Conservation (phyloP, 2,329 filamentous ascomycete genomes). For the Aschersonia sp. region DNA sequence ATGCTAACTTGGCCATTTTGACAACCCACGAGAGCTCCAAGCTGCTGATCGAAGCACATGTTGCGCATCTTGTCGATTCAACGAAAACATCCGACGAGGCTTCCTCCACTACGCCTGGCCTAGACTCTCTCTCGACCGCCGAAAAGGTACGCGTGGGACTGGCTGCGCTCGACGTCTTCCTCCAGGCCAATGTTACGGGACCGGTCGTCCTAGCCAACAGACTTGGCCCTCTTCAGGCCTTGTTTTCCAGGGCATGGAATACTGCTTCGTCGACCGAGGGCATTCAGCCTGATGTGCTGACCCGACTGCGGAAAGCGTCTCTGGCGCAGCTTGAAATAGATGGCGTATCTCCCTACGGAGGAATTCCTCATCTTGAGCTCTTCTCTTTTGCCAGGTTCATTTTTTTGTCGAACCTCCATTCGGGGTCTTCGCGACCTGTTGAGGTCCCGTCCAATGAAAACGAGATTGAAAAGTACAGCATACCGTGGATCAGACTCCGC, state of each 20-base stretch:
- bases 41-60: constrained; percentile 3
- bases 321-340: constrained; percentile 62
- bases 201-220: constrained; percentile 44
- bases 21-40: constrained; percentile 3
- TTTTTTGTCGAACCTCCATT: constrained; percentile 17
- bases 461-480: constrained; percentile 25
- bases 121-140: constrained; percentile 1
- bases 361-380: constrained; percentile 73
- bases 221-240: constrained; percentile 14
- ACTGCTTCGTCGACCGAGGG: background rate
- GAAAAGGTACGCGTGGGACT: constrained; percentile 15
- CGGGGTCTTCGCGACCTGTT: constrained; percentile 10
- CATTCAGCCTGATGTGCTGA: constrained; percentile 11
- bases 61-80: constrained; percentile 1
- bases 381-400: constrained; percentile 56
- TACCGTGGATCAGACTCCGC: constrained; percentile 53
- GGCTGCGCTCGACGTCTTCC: constrained; percentile 52
- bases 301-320: constrained; percentile 38
- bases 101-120: constrained; percentile 1
- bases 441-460: constrained; percentile 8
- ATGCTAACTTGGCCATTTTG: constrained; percentile 5
- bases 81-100: background rate
- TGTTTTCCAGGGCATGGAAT: constrained; percentile 26
- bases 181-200: constrained; percentile 80
- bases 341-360: constrained; percentile 71